Base-by-base conservation (phyloP, 2,329 filamentous ascomycete genomes). In the Colletotrichum destructivum region DNA sequence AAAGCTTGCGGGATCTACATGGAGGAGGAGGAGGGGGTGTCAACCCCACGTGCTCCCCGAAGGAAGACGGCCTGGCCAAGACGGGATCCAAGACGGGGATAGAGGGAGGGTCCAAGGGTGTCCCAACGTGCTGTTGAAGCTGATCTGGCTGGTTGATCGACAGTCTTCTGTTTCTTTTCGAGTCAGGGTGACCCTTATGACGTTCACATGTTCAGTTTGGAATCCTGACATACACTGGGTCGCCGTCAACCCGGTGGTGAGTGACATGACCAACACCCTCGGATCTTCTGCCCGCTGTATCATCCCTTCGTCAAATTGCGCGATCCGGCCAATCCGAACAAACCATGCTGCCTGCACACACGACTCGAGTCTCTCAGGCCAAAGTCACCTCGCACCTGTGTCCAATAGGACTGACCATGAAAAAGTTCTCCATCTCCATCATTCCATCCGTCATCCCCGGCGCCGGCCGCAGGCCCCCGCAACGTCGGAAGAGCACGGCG, bases 401-500 rank as follows among this genome's bases (percentile, higher is more conserved):
- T 0, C 77, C 78, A 44, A 72, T 75, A 4, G 81, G 82, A 8
- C 64, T 62, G 35, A 81, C 67, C 18, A 84, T 67, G 68, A 84
- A 84, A 62, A 75, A 78, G 65, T 80, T 74, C n/a, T 67, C 54
- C 38, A 76, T 73, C 26, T 75, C 75, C 82, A 84, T 84, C 21
- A 83, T 80, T 2, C 75, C 69, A 59, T 83, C 79, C 2, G 68
- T 75, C 77, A 82, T 84, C 12, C 77, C 81, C 54, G 82, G 79
- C 26, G 71, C 60, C 1, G 79, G 66, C n/a, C 54, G 77, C 1
- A 81, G 77, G 61, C 77, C 76, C 0, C 82, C 81, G 71, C 85
- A 88, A 52, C 84, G 79, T 0, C 83, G 81, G 77, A 90, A 89
- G 78, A 91, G 88, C 6, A 83, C 80, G 0, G 87, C 85, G 0